These are phyloP conservation scores for Sarocladium oryzae DNA, from an alignment of 2,329 filamentous ascomycete genomes.

Conservation along the genomic window DNA sequence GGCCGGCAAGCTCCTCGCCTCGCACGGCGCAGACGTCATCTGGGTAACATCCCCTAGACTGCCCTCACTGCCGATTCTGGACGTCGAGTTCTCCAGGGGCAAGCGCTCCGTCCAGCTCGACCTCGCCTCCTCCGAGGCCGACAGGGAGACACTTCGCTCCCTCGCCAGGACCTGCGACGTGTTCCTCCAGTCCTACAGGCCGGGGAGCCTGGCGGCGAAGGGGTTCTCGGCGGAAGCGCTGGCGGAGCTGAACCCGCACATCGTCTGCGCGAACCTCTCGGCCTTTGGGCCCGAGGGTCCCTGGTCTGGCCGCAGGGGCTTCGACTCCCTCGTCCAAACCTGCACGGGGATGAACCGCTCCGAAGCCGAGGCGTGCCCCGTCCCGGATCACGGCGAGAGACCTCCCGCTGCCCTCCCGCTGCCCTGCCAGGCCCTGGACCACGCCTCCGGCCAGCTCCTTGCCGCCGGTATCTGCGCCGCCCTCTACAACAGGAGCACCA, in stretches of 20 bases:
- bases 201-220: conserved; percentile 27
- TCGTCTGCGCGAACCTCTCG: conserved; percentile 45
- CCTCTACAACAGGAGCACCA: conserved; percentile 36
- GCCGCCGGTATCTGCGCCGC: conserved; percentile 46
- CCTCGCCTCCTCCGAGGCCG: neutral
- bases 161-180: neutral
- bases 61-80: neutral
- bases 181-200: neutral
- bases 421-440: conserved; percentile 51
- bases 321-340: conserved; percentile 46
- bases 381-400: conserved; percentile 26
- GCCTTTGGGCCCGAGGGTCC: conserved; percentile 43
- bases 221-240: conserved; percentile 32
- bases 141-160: neutral
- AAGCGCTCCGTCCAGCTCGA: conserved; percentile 3
- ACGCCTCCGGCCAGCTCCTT: conserved; percentile 48
- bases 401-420: conserved; percentile 29
- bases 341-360: conserved; percentile 49
- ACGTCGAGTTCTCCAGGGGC: conserved; percentile 5
- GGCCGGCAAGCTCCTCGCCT: conserved; percentile 3
- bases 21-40: conserved; percentile 1
- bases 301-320: conserved; percentile 38
- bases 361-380: conserved; percentile 44
- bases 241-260: conserved; percentile 29
- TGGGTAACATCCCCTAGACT: conserved; percentile 1